These are phyloP conservation scores for Boletus vermiculosoides DNA, from an alignment of 768 basidiomycete genomes.

Conservation along the genomic window DNA sequence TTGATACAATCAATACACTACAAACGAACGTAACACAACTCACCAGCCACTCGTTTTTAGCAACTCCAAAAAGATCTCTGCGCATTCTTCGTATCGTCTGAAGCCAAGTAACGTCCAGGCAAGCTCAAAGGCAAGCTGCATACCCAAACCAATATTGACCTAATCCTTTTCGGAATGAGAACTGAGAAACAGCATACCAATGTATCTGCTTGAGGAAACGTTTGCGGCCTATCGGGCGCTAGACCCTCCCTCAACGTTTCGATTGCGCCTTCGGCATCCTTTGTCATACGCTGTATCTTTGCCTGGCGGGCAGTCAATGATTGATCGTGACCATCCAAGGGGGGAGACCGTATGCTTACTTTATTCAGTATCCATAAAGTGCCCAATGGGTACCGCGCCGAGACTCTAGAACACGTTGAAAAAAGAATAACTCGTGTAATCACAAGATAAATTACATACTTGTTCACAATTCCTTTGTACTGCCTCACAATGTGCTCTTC, in stretches of 20 bases:
- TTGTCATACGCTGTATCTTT: constrained; percentile 72
- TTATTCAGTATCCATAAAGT: constrained; percentile 74
- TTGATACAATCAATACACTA: background rate
- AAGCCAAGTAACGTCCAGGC: constrained; percentile 73
- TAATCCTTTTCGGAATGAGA: background rate
- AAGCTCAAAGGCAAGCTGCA: constrained; percentile 72
- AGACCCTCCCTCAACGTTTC: constrained; percentile 58
- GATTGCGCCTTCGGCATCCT: constrained; percentile 65
- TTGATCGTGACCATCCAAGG: background rate
- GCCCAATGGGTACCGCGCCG: constrained; percentile 59
- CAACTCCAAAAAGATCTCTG: constrained; percentile 61
- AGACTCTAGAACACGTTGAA: constrained; percentile 39
- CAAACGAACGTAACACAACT: constrained; percentile 14
- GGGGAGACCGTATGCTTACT: constrained; percentile 32
- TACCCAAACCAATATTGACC: background rate
- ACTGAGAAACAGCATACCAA: constrained; percentile 40
- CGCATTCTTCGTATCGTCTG: constrained; percentile 63
- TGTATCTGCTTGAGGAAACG: constrained; percentile 71
- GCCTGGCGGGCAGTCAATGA: constrained; percentile 42
- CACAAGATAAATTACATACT: constrained; percentile 37
- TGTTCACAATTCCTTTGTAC: constrained; percentile 63
- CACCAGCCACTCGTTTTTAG: constrained; percentile 71
- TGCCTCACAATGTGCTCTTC: constrained; percentile 60
- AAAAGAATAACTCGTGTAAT: background rate
- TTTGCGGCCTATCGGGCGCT: constrained; percentile 45